A percentile compares a stretch with the other conserved stretches of the same genome.
These are phyloP conservation scores for Penicillium sp. DNA, from an alignment of 2,329 filamentous ascomycete species.

Conservation along the genomic window DNA sequence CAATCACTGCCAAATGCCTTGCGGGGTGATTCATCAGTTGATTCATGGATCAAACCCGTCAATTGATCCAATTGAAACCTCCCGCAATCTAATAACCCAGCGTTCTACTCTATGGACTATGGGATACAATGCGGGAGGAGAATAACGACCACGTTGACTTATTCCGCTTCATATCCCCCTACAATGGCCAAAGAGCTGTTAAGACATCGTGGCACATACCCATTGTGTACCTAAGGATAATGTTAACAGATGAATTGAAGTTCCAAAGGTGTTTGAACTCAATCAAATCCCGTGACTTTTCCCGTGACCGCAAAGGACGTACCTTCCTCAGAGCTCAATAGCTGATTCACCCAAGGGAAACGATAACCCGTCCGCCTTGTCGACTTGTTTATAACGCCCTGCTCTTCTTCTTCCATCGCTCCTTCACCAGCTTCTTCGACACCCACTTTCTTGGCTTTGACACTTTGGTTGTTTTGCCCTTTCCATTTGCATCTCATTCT, in stretches of 20 bases:
- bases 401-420: slow-evolving; percentile 11
- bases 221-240: slow-evolving; percentile 7
- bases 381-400: background rate
- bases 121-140: slow-evolving; percentile 72
- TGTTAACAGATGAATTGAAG: background rate
- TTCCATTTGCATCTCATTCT: slow-evolving; percentile 16
- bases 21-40: slow-evolving; percentile 33
- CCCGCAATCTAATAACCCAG: slow-evolving; percentile 70
- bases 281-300: background rate
- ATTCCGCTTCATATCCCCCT: slow-evolving; percentile 40
- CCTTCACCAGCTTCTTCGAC: slow-evolving; percentile 17
- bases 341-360: background rate
- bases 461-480: slow-evolving; percentile 25
- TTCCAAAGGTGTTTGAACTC: background rate
- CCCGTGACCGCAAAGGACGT: background rate
- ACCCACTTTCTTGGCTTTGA: slow-evolving; percentile 6
- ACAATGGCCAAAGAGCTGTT: slow-evolving; percentile 39
- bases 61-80: slow-evolving; percentile 37
- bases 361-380: background rate
- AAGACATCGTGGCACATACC: slow-evolving; percentile 41
- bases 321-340: background rate
- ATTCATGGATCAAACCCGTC: background rate
- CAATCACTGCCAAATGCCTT: slow-evolving; percentile 60
- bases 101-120: slow-evolving; percentile 49
- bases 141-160: slow-evolving; percentile 44